Base-by-base conservation (phyloP, 2,329 filamentous ascomycete genomes). In the Pseudocercospora musae region DNA sequence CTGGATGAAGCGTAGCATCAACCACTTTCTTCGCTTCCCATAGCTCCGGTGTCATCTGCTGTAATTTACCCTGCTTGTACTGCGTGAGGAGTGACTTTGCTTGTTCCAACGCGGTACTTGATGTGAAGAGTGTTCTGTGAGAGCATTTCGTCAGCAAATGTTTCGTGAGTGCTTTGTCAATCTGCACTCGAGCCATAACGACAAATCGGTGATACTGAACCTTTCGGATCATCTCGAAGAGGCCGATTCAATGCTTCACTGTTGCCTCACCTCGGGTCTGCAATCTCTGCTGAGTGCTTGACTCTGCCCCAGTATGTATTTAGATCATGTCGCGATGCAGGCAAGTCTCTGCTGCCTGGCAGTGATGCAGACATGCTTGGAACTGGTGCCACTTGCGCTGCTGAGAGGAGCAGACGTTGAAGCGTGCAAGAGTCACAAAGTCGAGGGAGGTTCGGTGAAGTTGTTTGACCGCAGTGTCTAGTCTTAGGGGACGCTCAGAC, bases 11-110 rank as follows among this genome's bases (percentile, higher is more conserved):
- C 13, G 95, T 99, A 64, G 95, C 94, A 78, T 99, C 95, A 60
- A 98, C 91, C 68, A 96, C 87, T 83, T 97, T 97, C 85, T 99
- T 99, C 49, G 95, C 95, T 66, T 85, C 82, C 95, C 95, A 99
- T 71, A 99, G 80, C 72, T 96, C 91, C 1, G 91, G 89, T 18
- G 89, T 96, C 92, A 98, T 96, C 58, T 86, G 80, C 70, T 84
- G 79, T 64, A 91, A 81, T 77, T 90, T 86, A 69, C 92, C 93
- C 72, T 88, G 87, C 83, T 97, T 98, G 81, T 97, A 99, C 44
- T 87, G 84, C 11, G 89, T 84, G 64, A 99, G 84, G 70, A 96
- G 82, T 65, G 82, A 79, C 81, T 97, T 98, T 62, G 95, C 92
- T 80, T 90, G 81, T 72, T 97, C 92, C 68, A 99, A 87, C 48